Evolutionary conservation across 106 monocot species (phyloP), one percentile per base, ranked within the genome.

Genomic region (Hemerocallis citrina): DNA sequence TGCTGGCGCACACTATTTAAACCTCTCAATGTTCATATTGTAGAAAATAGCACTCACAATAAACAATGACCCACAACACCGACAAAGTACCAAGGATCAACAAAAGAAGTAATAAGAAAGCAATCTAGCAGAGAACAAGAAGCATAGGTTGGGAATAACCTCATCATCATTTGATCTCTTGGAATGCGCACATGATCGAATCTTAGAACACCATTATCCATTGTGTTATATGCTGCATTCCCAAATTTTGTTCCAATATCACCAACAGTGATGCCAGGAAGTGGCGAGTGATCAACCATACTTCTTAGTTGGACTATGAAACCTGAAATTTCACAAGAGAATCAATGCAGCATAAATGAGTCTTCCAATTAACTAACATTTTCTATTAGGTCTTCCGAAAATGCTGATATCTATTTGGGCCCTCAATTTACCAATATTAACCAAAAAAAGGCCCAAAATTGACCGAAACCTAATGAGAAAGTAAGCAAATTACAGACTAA

Each of bases 261-360:
- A 75, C 87, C 90, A 70, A 90, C 43, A 14, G 74, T 87, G 37
- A 96, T 78, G 36, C 90, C 96, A 70, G 87, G 87, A 72, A 96
- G 90, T 50, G 91, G 96, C 21, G 59, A 66, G 56, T 96, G 96
- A 55, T 96, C 96, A 52, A 84, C 87, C 48, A 91, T 69, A 70
- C 89, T 95, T 67, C 94, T 72, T 57, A 95, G 57, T 61, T 95
- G 94, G 35, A 95, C 94, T 52, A 95, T 96, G 72, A 96, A 96
- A 64, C 96, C 96, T 96, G 68, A 51, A 60, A 64, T 25, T 11
- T 32, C 5, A 59, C 32, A 24, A 77, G 67, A n/a, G 25, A 14
- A 7, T 14, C 37, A 37, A 16, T 15, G 1, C 62, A 39, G 6
- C 7, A 57, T 20, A n/a, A 6, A 13, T 17, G 43, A 55, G 19